A percentile compares a stretch with the other conserved stretches of the same genome.
Conservation (phyloP, 148 eudicot genomes). For the Fagopyrum esculentum region DNA sequence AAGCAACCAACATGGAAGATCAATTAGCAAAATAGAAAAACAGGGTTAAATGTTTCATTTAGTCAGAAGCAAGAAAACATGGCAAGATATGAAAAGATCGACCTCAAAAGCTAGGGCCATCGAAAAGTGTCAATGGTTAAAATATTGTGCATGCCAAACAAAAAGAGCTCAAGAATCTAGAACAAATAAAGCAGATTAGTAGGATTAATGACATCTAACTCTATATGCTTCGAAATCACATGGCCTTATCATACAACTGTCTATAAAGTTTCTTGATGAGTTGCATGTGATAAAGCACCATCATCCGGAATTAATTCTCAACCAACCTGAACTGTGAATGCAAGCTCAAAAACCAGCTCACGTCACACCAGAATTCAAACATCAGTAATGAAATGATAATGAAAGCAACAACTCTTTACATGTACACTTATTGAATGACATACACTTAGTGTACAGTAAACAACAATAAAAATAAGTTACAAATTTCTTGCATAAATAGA, state of each 20-base stretch:
- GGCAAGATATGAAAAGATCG: background rate
- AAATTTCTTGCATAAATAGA: background rate
- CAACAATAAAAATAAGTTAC: background rate
- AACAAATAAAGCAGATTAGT: background rate
- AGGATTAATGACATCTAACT: background rate
- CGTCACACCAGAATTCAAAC: background rate
- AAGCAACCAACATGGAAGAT: background rate
- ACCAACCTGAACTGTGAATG: background rate
- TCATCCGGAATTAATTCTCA: background rate
- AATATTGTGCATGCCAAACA: background rate
- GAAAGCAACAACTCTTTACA: background rate
- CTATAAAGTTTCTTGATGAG: background rate
- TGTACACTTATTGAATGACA: background rate
- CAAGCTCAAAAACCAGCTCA: slow-evolving; percentile 7
- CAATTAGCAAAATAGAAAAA: background rate
- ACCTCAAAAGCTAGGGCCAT: background rate
- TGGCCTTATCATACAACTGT: slow-evolving; percentile 10
- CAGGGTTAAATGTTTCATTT: background rate
- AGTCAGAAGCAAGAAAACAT: background rate
- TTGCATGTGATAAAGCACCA: slow-evolving; percentile 9
- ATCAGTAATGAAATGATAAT: background rate
- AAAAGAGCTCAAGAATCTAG: background rate
- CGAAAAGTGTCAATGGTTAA: background rate
- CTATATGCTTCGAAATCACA: background rate
- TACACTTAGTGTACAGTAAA: background rate